These are phyloP conservation scores for Alopecurus myosuroides DNA, from an alignment of 176 grass and related monocot species.

Conservation along the genomic window DNA sequence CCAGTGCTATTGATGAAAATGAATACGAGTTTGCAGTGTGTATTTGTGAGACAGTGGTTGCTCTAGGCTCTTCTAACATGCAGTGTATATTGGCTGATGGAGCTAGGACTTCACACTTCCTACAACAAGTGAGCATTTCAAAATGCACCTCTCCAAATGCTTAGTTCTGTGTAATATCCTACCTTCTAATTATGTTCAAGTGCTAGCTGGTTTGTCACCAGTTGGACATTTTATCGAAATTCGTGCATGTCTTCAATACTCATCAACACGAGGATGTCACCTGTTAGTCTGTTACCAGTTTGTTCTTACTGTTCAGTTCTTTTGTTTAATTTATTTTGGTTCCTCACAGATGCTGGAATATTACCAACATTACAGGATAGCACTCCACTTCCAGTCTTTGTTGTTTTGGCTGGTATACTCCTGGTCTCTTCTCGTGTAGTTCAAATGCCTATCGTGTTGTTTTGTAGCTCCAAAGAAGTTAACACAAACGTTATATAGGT, in stretches of 20 bases:
- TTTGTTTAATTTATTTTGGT: constrained; percentile 19
- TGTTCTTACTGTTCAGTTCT: not conserved
- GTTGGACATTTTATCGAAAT: constrained; percentile 7
- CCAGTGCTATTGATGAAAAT: constrained; percentile 65
- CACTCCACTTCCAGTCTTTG: constrained; percentile 92
- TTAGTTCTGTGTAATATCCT: constrained; percentile 18
- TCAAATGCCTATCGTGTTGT: constrained; percentile 1
- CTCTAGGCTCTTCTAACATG: constrained; percentile 97
- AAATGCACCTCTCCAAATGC: constrained; percentile 13
- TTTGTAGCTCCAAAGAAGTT: constrained; percentile 27
- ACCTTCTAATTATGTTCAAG: not conserved
- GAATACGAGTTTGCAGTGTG: constrained; percentile 78
- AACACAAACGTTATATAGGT: constrained; percentile 41
- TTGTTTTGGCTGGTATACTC: constrained; percentile 95
- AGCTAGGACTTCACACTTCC: constrained; percentile 62
- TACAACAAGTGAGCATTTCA: constrained; percentile 73
- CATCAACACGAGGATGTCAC: not conserved
- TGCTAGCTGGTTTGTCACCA: not conserved
- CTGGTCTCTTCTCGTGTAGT: constrained; percentile 3
- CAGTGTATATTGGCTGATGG: constrained; percentile 84
- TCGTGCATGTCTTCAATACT: constrained; percentile 4
- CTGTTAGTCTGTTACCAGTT: not conserved
- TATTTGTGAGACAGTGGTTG: constrained; percentile 88
- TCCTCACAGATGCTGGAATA: constrained; percentile 96
- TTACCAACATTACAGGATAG: constrained; percentile 77